Evolutionary conservation across 2,329 filamentous ascomycete genomes (phyloP), one percentile per base, ranked within the genome.

Genomic region (Beauveria sp.): DNA sequence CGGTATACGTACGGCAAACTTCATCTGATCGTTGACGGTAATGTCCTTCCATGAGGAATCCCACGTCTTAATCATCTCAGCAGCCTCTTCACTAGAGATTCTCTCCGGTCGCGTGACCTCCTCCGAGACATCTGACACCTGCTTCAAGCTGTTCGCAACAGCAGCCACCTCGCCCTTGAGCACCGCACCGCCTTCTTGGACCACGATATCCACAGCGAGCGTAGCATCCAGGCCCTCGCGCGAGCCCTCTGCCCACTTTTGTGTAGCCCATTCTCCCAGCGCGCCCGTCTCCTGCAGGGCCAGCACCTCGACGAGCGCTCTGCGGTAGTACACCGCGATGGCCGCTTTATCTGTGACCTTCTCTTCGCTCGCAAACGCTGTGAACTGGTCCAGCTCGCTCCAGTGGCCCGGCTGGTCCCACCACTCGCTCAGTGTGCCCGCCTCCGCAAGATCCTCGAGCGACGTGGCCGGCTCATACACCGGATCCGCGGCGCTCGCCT

Each of bases 1-100:
- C 34, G 3, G 12, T 28, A 42, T 63, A 80, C 87, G 65, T 82
- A 95, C 90, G 62, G 86, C 85, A 77, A 95, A 93, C 71, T 90
- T 91, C 65, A 89, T 70, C 46, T 78, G 72, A 66, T 90, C 81
- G 20, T 75, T 71, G 30, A 95, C 71, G 3, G 81, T 75, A 16
- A 86, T 73, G 6, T 74, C 67, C 70, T 85, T 82, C 86, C 86
- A 91, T 58, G 77, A 78, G 12, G 73, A 67, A 63, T 82, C 79
- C 79, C 80, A 84, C 1, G 73, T 68, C 66, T 77, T 72, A 58
- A 77, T 66, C 47, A 81, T 71, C 64, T 74, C 71, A 38, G 66
- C 68, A 1, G 80, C 78, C 68, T 81, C 76, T 3, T 77, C 72
- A 0, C 69, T 58, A 12, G 75, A 70, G 14, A 71, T 63, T 47